Percentiles rank a stretch among this genome's conserved stretches.
Conservation (phyloP, 2,329 filamentous ascomycete species). For the Lomentospora prolificans region DNA sequence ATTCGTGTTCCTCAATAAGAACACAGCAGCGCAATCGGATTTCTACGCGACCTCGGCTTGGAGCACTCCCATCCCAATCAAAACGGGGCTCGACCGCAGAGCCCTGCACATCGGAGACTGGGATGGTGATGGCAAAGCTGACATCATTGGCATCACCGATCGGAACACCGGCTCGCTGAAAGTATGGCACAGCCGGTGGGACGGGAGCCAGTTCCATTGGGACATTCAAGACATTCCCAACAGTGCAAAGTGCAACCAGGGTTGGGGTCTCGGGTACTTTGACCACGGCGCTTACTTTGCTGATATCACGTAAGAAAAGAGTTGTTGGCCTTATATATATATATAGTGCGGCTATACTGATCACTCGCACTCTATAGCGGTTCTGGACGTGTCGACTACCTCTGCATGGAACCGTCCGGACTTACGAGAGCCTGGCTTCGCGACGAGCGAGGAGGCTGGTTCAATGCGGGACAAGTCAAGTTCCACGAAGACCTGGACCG, state of each 20-base stretch:
- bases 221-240: background rate
- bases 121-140: constrained; percentile 25
- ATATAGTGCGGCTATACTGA: no score
- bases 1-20: constrained; percentile 8
- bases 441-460: constrained; percentile 13
- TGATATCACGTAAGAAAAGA: constrained; percentile 18
- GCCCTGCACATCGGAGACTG: constrained; percentile 25
- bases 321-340: no score
- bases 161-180: constrained; percentile 7
- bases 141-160: constrained; percentile 13
- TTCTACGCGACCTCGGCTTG: background rate
- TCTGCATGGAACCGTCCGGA: constrained; percentile 22
- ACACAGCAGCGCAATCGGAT: background rate
- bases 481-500: constrained; percentile 20
- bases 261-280: constrained; percentile 15
- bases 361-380: constrained; percentile 12
- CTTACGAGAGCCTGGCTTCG: constrained; percentile 15
- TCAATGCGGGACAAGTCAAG: constrained; percentile 19
- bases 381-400: constrained; percentile 20
- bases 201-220: background rate
- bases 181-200: background rate
- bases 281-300: constrained; percentile 21
- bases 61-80: background rate
- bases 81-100: constrained; percentile 12
- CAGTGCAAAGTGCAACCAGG: constrained; percentile 15